Evolutionary conservation across 768 basidiomycete species (phyloP).

Genomic region (Zangia roseola): DNA sequence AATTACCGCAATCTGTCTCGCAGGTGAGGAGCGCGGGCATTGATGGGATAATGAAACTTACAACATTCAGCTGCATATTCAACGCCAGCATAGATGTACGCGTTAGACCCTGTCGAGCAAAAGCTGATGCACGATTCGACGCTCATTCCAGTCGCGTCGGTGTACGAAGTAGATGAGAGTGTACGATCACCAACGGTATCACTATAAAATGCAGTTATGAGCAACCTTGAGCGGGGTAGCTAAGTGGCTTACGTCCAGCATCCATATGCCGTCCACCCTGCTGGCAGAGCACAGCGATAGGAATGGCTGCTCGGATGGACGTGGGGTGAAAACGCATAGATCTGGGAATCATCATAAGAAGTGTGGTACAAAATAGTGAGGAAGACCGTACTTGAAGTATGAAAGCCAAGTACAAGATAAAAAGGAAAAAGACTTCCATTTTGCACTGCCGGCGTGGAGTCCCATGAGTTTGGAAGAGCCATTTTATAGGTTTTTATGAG

Average conservation of each 20-base stretch:
- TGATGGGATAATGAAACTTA: constrained; percentile 31
- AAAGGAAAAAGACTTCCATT: constrained; percentile 11
- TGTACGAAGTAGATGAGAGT: constrained; percentile 46
- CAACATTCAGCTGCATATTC: constrained; percentile 69
- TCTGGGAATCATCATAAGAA: constrained; percentile 11
- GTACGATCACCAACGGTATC: constrained; percentile 59
- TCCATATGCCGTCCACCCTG: constrained; percentile 55
- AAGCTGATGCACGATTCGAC: constrained; percentile 49
- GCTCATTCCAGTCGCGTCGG: constrained; percentile 57
- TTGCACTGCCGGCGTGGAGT: background rate
- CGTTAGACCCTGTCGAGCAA: constrained; percentile 35
- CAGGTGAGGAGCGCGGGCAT: background rate
- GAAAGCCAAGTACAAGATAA: background rate
- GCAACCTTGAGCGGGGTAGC: constrained; percentile 10
- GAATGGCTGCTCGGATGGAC: background rate
- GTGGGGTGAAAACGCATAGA: constrained; percentile 2
- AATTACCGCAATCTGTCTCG: constrained; percentile 60
- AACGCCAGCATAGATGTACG: constrained; percentile 65
- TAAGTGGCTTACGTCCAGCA: constrained; percentile 55
- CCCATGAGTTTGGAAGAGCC: background rate
- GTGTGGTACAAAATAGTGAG: background rate
- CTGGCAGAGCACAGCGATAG: constrained; percentile 39
- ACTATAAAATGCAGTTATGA: constrained; percentile 31
- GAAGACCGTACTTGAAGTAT: constrained; percentile 7
- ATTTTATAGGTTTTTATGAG: constrained; percentile 14